phyloP scores from a whole-genome alignment of 805 yeast species.

The Zygosaccharomyces gambellarensis region DNA sequence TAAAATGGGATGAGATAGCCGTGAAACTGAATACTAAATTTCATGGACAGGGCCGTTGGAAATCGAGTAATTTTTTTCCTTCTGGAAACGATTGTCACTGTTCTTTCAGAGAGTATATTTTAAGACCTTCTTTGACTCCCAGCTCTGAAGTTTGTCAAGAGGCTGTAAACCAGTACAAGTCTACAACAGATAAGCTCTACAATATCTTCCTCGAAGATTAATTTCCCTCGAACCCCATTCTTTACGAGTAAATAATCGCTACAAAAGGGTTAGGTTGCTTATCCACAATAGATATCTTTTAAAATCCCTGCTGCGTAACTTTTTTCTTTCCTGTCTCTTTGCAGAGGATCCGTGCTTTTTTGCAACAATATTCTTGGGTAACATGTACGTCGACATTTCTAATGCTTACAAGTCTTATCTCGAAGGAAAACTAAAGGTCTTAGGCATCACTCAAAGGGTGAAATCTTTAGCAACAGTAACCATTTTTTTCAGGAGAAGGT shows the following conservation, averaged over 20 bases:
- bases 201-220: not conserved
- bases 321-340: too few relatives aligned
- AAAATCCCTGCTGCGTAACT: not conserved
- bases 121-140: not conserved
- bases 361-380: too few relatives aligned
- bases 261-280: not conserved
- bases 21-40: not conserved
- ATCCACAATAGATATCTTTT: not conserved
- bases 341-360: not conserved
- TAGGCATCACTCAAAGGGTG: not conserved
- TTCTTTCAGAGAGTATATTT: not conserved
- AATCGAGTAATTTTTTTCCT: conserved; percentile 1
- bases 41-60: conserved; percentile 1
- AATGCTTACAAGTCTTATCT: not conserved
- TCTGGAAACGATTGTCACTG: conserved; percentile 1
- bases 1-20: conserved; percentile 5
- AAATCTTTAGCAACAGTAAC: not conserved
- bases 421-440: not conserved
- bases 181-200: not conserved
- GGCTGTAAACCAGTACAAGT: not conserved
- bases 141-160: not conserved
- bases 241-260: not conserved
- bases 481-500: not conserved
- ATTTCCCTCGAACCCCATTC: not conserved
- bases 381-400: too few relatives aligned